Base-by-base conservation (phyloP, 2,329 filamentous ascomycete genomes). In the Hysterium pulicare region DNA sequence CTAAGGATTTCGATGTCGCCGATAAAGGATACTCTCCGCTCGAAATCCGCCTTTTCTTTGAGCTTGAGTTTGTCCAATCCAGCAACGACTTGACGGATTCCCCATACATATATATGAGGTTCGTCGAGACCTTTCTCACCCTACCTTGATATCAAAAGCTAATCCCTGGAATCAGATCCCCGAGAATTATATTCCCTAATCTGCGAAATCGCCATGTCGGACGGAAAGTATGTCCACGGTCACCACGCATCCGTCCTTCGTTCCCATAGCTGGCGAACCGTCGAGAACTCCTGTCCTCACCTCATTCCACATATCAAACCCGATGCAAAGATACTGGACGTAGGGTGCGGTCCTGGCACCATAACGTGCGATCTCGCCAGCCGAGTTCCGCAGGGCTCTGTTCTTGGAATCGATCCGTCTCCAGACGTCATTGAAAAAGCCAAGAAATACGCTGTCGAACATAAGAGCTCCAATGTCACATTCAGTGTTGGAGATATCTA, bases 301-400 rank as follows among this genome's bases (percentile, higher is more conserved):
- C 55, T 68, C 1, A 47, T 67, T 1, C 61, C 62, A 0, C 59
- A 66, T 42, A 57, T 68, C 38, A 46, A 46, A 19, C 45, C 65
- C 40, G 40, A 52, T 10, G 43, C 61, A 58, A 54, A 63, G 43
- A 58, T 75, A 31, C 67, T 75, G 17, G 72, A 76, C 45, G 67
- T 74, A 11, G 73, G 73, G 31, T 69, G 70, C 31, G 73, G 73
- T 1, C 71, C 72, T 3, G 72, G 73, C n/a, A 73, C 70, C 24
- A 75, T 76, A 49, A 69, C 71, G 2, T 59, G 63, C 7, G 70
- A 69, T 5, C 56, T 76, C 7, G 69, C 71, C 2, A 53, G 63
- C 15, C 66, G 66, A 45, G 61, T 73, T 5, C 71, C 73, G 2
- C 45, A 68, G 42, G 72, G 71, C 44, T 60, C 65, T 37, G 65